Conservation (phyloP, 208 protist genomes). For the Sergeia podlipaevii region DNA sequence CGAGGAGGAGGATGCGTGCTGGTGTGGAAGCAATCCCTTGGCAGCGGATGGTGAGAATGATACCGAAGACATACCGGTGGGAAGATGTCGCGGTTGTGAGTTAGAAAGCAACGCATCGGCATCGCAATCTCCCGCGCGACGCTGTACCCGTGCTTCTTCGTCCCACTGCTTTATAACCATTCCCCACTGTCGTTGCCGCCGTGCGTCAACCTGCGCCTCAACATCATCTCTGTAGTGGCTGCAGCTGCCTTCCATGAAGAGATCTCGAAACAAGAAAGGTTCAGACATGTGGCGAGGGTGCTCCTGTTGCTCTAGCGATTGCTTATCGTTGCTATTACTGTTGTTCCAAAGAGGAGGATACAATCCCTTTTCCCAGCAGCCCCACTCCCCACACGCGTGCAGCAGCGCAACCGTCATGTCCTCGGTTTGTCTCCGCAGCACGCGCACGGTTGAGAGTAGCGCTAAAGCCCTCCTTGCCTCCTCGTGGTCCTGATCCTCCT, state of each 20-base stretch:
- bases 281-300: no score
- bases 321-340: background rate
- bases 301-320: background rate
- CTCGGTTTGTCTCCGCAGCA: slow-evolving; percentile 50
- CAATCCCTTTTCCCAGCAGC: slow-evolving; percentile 29
- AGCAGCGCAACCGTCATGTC: slow-evolving; percentile 42
- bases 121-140: no score
- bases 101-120: background rate
- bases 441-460: slow-evolving; percentile 35
- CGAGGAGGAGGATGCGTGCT: no score
- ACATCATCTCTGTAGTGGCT: background rate
- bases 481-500: background rate
- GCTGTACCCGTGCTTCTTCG: background rate
- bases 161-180: slow-evolving; percentile 1
- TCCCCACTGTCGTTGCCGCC: slow-evolving; percentile 8
- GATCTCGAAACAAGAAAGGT: slow-evolving; percentile 29
- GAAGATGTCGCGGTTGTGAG: background rate
- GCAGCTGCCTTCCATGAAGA: slow-evolving; percentile 17
- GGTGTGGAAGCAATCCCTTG: no score
- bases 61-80: no score
- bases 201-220: background rate
- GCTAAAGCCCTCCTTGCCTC: slow-evolving; percentile 30
- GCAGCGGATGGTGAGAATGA: no score
- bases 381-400: slow-evolving; percentile 44
- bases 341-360: background rate